Conservation (phyloP, 352 stramenopile genomes). For the Pythium grandisporangium region DNA sequence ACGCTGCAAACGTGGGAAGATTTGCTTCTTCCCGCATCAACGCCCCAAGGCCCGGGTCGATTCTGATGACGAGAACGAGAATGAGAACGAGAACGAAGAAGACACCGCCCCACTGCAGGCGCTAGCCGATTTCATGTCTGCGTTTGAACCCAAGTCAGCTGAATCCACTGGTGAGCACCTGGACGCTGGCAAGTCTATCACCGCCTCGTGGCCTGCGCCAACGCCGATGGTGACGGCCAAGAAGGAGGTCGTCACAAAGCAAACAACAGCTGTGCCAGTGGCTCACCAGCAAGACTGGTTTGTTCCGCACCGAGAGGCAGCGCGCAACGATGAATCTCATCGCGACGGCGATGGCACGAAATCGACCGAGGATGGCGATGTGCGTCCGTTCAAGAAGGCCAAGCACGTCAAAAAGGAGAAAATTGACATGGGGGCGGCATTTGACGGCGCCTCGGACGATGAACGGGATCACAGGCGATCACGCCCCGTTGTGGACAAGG, state of each 20-base stretch:
- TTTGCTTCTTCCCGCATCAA: slow-evolving; percentile 21
- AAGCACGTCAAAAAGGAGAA: slow-evolving; percentile 19
- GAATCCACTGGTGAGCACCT: slow-evolving; percentile 4
- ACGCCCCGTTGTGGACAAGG: slow-evolving; percentile 38
- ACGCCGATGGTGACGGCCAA: slow-evolving; percentile 1
- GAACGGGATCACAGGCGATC: slow-evolving; percentile 18
- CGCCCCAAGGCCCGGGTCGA: slow-evolving; percentile 12
- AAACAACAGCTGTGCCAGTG: too few species aligned
- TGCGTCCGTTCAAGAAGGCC: neutral
- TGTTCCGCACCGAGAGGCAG: too few species aligned
- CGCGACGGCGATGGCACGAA: slow-evolving; percentile 1
- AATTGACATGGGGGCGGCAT: slow-evolving; percentile 69
- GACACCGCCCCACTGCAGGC: slow-evolving; percentile 8
- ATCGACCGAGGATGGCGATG: slow-evolving; percentile 5
- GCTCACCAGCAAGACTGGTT: too few species aligned
- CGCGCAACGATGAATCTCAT: neutral
- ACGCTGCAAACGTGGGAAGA: slow-evolving; percentile 22
- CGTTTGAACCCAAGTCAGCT: slow-evolving; percentile 21
- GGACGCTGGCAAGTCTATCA: too few species aligned
- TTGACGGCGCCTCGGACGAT: slow-evolving; percentile 43
- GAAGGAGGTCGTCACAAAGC: slow-evolving; percentile 1
- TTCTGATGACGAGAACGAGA: slow-evolving; percentile 6
- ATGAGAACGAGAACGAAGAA: slow-evolving; percentile 14
- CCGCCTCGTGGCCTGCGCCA: too few species aligned
- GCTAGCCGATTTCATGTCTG: slow-evolving; percentile 25